phyloP scores from a whole-genome alignment of 225 moss, liverwort and hornwort genomes.

The Straminergon stramineum region DNA sequence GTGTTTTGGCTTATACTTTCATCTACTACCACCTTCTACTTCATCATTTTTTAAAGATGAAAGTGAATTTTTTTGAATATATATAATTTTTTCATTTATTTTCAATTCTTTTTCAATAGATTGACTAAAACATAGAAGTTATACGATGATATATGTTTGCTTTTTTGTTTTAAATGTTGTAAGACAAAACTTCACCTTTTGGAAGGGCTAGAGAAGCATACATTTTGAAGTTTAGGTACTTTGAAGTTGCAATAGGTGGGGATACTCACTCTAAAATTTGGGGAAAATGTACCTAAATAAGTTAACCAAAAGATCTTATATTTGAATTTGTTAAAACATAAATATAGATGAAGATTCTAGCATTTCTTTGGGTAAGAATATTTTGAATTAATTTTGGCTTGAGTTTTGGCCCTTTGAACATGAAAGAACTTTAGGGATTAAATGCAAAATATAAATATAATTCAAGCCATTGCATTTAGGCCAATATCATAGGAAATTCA shows the following conservation, averaged over 20 bases:
- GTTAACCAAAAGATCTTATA: no score
- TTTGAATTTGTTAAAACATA: no score
- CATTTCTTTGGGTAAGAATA: no score
- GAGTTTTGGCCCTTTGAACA: neutral
- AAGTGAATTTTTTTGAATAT: neutral
- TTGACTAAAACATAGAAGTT: neutral
- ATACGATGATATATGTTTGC: no score
- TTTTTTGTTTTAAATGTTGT: neutral
- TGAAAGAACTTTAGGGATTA: neutral
- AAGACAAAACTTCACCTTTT: neutral
- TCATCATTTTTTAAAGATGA: neutral
- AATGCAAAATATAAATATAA: no score
- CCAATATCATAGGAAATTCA: rapidly evolving
- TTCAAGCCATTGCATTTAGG: neutral
- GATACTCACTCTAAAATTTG: neutral
- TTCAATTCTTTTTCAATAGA: rapidly evolving
- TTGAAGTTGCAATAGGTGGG: neutral
- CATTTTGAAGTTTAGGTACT: neutral
- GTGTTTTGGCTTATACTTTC: rapidly evolving
- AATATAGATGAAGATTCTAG: no score
- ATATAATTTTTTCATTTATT: neutral
- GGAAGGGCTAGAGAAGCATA: neutral
- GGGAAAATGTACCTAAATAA: neutral
- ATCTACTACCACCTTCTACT: neutral
- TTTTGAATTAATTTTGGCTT: neutral